Evolutionary conservation across 2,329 filamentous ascomycete species (phyloP).

Genomic region (Botrytis fabae): DNA sequence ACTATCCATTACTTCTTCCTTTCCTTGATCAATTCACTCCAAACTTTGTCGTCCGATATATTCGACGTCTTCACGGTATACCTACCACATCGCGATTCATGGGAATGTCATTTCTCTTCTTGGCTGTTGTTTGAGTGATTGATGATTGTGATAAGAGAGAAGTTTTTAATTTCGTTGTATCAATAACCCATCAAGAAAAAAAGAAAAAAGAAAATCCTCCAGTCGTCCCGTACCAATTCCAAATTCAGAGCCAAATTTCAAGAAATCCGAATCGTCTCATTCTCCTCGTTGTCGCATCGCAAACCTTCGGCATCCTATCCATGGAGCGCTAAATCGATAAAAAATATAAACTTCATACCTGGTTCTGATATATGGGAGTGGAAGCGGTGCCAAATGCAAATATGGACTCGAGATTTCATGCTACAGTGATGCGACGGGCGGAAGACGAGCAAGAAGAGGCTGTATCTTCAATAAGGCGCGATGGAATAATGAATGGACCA

Average conservation of each 20-base stretch:
- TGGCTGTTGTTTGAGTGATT: not conserved
- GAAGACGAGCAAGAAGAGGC: slow-evolving; percentile 29
- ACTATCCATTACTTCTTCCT: not conserved
- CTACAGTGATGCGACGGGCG: slow-evolving; percentile 39
- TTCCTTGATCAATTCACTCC: not conserved
- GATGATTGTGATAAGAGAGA: slow-evolving; percentile 18
- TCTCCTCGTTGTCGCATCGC: slow-evolving; percentile 3
- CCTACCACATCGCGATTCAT: not conserved
- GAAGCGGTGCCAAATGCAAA: slow-evolving; percentile 26
- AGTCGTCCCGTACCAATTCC: slow-evolving; percentile 11
- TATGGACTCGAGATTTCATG: slow-evolving; percentile 39
- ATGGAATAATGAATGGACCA: slow-evolving; percentile 27
- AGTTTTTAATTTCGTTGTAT: slow-evolving; percentile 15
- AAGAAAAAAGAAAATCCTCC: slow-evolving; percentile 5
- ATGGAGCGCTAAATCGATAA: slow-evolving; percentile 33
- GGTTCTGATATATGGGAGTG: slow-evolving; percentile 25
- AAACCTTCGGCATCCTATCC: slow-evolving; percentile 23
- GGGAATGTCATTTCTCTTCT: not conserved
- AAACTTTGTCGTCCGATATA: not conserved
- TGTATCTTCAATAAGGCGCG: slow-evolving; percentile 13
- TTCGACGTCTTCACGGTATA: not conserved
- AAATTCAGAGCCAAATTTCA: not conserved
- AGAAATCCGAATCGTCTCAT: not conserved
- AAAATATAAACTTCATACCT: slow-evolving; percentile 13
- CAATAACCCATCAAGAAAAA: slow-evolving; percentile 24